A percentile compares a stretch with the other conserved stretches of the same genome.
phyloP scores from a whole-genome alignment of 495 filamentous ascomycete species.

The Tirmania nivea region DNA sequence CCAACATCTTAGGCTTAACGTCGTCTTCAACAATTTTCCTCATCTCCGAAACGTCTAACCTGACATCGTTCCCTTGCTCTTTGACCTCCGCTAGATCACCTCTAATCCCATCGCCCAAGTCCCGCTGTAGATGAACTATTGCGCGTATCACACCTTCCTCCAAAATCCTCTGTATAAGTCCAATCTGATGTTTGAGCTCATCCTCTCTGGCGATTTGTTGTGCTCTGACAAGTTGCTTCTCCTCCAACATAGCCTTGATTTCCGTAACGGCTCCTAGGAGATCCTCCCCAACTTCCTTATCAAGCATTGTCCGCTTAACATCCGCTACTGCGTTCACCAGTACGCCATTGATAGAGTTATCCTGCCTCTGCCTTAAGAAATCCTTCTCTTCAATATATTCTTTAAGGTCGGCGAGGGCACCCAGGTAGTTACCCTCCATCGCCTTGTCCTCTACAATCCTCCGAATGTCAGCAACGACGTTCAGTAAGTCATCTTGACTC shows the following conservation, averaged over 20 bases:
- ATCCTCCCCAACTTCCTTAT: not conserved
- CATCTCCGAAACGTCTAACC: slow-evolving; percentile 31
- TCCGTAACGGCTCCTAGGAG: not conserved
- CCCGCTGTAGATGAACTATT: not conserved
- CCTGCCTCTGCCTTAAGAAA: not conserved
- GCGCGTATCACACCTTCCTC: not conserved
- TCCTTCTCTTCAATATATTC: not conserved
- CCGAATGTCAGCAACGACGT: slow-evolving; percentile 38
- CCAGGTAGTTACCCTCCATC: not conserved
- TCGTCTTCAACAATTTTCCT: slow-evolving; percentile 8
- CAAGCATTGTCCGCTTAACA: not conserved
- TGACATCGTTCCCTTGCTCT: slow-evolving; percentile 50
- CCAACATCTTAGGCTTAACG: not conserved
- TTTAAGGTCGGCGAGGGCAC: not conserved
- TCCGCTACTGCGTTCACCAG: not conserved
- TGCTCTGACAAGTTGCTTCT: not conserved
- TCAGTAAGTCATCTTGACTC: not conserved
- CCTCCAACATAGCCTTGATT: not conserved
- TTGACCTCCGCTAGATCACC: slow-evolving; percentile 52
- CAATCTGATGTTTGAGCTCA: not conserved
- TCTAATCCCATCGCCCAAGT: not conserved
- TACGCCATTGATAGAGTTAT: not conserved
- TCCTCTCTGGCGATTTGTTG: not conserved
- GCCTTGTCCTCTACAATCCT: slow-evolving; percentile 43
- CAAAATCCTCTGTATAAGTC: not conserved